Evolutionary conservation across 352 stramenopile genomes (phyloP).

Genomic region (Globisporangium abappressorium): DNA sequence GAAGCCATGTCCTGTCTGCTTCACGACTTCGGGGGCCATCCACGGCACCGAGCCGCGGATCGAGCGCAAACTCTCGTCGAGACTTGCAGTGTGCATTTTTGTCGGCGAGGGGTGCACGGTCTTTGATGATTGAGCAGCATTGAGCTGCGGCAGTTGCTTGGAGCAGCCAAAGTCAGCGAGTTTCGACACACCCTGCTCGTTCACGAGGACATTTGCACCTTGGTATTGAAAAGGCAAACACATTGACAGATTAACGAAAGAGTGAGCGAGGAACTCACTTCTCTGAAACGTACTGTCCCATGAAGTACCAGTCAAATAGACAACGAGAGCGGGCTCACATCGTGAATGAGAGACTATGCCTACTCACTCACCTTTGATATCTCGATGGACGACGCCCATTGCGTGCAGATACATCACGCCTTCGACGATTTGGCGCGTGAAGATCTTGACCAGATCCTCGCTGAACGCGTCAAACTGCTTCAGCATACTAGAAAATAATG

Average conservation of each 20-base stretch:
- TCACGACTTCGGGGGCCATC: conserved; percentile 82
- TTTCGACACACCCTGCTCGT: conserved; percentile 83
- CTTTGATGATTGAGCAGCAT: background rate
- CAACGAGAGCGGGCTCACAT: background rate
- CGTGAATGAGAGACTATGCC: background rate
- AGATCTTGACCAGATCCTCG: conserved; percentile 87
- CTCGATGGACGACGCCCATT: conserved; percentile 91
- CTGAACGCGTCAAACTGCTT: conserved; percentile 93
- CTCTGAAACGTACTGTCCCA: background rate
- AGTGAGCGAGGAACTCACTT: background rate
- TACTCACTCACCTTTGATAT: conserved; percentile 84
- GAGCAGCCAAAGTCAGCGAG: conserved; percentile 90
- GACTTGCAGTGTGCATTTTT: conserved; percentile 62
- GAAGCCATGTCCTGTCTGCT: conserved; percentile 69
- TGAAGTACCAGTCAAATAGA: background rate
- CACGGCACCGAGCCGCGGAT: conserved; percentile 85
- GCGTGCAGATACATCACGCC: conserved; percentile 91
- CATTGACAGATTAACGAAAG: background rate
- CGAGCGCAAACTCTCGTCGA: conserved; percentile 77
- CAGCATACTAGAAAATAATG: conserved; percentile 54
- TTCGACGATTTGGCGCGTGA: conserved; percentile 89
- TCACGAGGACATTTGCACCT: conserved; percentile 89
- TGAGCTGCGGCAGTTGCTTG: conserved; percentile 73
- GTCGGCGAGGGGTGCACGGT: background rate
- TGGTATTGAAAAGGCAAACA: background rate